Evolutionary conservation across 2,329 filamentous ascomycete species (phyloP), one percentile per base, ranked within the genome.

Genomic region (Alternaria sp.): DNA sequence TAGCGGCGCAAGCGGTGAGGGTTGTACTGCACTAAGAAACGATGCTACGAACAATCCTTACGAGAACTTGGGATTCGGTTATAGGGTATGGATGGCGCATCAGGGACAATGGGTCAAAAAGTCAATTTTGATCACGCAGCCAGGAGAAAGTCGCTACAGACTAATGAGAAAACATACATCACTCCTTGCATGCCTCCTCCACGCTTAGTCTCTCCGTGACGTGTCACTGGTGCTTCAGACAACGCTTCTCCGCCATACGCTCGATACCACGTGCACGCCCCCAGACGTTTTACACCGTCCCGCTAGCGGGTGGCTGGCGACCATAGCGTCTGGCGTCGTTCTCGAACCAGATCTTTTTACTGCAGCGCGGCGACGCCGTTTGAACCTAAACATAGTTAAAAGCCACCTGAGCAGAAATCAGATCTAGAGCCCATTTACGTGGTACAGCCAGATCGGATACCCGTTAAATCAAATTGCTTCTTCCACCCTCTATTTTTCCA

Each of bases 1-100:
- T 43, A 24, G 30, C 28, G 38, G 16, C 38, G 42, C n/a, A 30
- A 26, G 32, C 26, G 39, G 39, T 16, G 8, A 28, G 14, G 38
- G 39, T 38, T 53, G 39, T 38, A 53, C 24, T 24, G 11, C 30
- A n/a, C 18, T 39, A 42, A 34, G 22, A 43, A 41, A 56, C 39
- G 57, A 59, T 55, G 46, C 18, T 43, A 59, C 32, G 57, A 59
- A 59, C 46, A 51, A 56, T 59, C 51, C 24, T 44, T 41, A 44
- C 39, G 38, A 34, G 9, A 20, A 38, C 24, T 49, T 39, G 16
- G 46, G 26, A 49, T 49, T 44, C 20, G 26, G 42, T 28, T 36
- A 48, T 30, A 36, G 44, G 49, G 18, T 56, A 49, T 41, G 28
- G 52, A 46, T 36, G 57, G 57, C 57, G 57, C 30, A 55, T 11